Base-by-base conservation (phyloP, 805 yeast genomes). In the Cyberlindnera mycetangii region DNA sequence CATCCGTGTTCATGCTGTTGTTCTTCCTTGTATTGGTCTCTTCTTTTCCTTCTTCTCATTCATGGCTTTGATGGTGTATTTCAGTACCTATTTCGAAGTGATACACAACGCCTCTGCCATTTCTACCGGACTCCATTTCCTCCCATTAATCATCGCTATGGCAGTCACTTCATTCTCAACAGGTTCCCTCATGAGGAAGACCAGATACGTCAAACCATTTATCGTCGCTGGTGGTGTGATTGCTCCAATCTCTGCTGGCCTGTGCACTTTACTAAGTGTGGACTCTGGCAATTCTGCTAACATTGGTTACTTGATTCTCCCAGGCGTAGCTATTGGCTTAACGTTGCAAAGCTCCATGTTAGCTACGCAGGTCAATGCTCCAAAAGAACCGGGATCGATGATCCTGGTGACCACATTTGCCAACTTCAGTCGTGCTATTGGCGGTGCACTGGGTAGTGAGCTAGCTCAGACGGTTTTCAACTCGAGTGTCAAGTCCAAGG, bases 321-420 rank as follows among this genome's bases (percentile, higher is more conserved):
- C 65, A 7, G 85, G 85, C 19, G 61, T 71, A 5, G 67, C 75
- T 0, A 58, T 70, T 36, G 85, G 85, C 2, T 22, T 74, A 14
- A 64, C 61, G 43, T 61, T 76, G 56, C 82, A 78, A 56, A 62
- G 77, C 2, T 51, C 68, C 14, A 61, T 75, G 37, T 53, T 75
- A 27, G 57, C 72, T 2, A 65, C 74, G 2, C 80, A 78, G 52
- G 56, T 77, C 11, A 61, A 68, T 20, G 76, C 78, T 10, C 80
- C 83, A 28, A 74, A 76, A 49, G 58, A 64, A 0, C 67, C 73
- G 2, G 81, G 81, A 9, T 67, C 72, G 1, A 60, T 65, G 11
- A 74, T 77, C 34, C 51, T 75, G 60, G 62, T 74, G 1, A 74
- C 78, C 3, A 56, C 76, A 1, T 64, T 68, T 32, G 41, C 69